phyloP scores from a whole-genome alignment of 257 asterid genomes.

The Leonotis leonurus region DNA sequence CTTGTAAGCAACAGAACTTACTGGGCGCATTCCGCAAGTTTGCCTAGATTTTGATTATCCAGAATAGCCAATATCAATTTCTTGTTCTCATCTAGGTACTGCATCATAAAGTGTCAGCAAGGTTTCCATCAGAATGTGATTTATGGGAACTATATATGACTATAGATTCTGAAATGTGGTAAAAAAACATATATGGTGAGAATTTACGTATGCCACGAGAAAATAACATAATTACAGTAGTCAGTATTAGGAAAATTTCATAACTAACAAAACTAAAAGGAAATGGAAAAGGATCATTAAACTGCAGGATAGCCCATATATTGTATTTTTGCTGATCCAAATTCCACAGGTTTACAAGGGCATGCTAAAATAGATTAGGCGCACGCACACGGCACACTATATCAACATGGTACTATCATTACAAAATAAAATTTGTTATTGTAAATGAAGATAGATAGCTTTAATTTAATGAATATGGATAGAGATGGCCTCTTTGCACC shows the following conservation, averaged over 20 bases:
- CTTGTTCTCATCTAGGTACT: constrained; percentile 97
- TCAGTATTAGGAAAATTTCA: no score
- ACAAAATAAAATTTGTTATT: neutral
- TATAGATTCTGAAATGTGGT: neutral
- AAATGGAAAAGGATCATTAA: no score
- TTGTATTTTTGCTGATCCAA: neutral
- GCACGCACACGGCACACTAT: no score
- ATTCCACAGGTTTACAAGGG: no score
- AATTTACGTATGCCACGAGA: neutral
- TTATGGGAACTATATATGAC: neutral
- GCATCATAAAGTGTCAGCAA: constrained; percentile 26
- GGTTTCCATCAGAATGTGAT: constrained; percentile 1
- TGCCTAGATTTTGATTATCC: constrained; percentile 93
- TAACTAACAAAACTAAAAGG: neutral
- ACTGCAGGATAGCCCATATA: neutral
- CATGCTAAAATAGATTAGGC: no score
- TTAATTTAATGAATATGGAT: no score
- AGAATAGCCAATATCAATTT: constrained; percentile 82
- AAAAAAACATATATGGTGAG: neutral
- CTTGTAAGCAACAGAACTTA: constrained; percentile 41
- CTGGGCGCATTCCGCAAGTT: constrained; percentile 95
- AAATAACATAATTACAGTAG: no score
- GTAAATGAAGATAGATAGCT: no score
- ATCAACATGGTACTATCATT: neutral
- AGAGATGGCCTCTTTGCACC: neutral